Percentiles rank a stretch among this genome's conserved stretches.
phyloP scores from a whole-genome alignment of 106 monocot species.

The Dendrobium chrysotoxum region DNA sequence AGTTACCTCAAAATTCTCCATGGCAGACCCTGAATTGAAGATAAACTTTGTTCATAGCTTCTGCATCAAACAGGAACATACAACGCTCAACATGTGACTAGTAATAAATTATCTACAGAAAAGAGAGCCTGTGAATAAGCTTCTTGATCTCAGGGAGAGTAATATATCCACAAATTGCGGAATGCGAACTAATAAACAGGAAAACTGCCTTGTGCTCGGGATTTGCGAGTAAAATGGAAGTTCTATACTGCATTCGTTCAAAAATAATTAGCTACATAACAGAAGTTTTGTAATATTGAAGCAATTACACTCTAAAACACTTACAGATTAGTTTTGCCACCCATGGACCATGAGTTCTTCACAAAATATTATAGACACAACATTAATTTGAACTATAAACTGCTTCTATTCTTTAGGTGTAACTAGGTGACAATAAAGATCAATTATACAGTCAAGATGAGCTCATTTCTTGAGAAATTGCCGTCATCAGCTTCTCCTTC shows the following conservation, averaged over 20 bases:
- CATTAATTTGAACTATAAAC: slow-evolving; percentile 1
- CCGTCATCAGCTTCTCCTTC: slow-evolving; percentile 64
- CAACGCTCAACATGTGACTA: background rate
- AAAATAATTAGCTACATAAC: background rate
- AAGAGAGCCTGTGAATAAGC: background rate
- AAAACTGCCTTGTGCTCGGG: background rate
- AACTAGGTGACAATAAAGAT: background rate
- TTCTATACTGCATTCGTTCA: background rate
- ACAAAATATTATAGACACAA: background rate
- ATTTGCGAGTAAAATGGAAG: background rate
- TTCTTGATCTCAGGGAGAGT: background rate
- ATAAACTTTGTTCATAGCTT: background rate
- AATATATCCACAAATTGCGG: background rate
- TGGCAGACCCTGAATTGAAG: background rate
- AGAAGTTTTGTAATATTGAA: background rate
- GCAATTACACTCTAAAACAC: slow-evolving; percentile 1
- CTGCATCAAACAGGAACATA: background rate
- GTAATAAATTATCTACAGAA: background rate
- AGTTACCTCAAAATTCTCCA: background rate
- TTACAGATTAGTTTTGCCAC: slow-evolving; percentile 6
- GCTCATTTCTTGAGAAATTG: slow-evolving; percentile 42
- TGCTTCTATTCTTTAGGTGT: background rate
- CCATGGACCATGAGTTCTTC: background rate
- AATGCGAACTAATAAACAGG: background rate
- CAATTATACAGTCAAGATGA: slow-evolving; percentile 1